Conservation (phyloP, 345 rosid genomes). For the Gossypium mustelinum region DNA sequence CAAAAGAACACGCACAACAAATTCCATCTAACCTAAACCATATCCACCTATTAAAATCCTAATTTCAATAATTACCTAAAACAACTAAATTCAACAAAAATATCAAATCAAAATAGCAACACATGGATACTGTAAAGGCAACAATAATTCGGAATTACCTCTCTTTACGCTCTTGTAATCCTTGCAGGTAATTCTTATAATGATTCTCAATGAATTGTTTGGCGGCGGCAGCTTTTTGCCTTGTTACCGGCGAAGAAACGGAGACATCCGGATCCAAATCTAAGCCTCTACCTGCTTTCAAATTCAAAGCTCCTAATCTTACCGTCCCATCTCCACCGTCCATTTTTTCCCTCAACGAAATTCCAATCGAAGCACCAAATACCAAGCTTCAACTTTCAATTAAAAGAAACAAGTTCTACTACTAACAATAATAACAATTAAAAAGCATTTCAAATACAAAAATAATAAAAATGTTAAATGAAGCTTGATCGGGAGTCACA, state of each 20-base stretch:
- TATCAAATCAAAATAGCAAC: neutral
- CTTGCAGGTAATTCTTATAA: conserved; percentile 89
- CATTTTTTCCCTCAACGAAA: conserved; percentile 32
- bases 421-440: neutral
- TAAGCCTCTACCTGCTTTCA: conserved; percentile 58
- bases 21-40: conserved; percentile 1
- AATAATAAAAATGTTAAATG: conserved; percentile 8
- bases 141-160: conserved; percentile 39
- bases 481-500: conserved; percentile 13
- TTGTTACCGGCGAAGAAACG: conserved; percentile 90
- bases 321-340: conserved; percentile 90
- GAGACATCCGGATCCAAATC: conserved; percentile 65
- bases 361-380: conserved; percentile 1
- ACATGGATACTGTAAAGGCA: neutral
- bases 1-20: neutral
- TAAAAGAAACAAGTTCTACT: neutral
- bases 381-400: conserved; percentile 10
- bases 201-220: conserved; percentile 99
- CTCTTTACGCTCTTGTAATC: conserved; percentile 88
- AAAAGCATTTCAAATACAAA: neutral
- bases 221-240: conserved; percentile 97
- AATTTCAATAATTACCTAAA: neutral
- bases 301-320: conserved; percentile 57
- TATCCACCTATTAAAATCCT: neutral
- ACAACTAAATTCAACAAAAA: neutral